Conservation (phyloP, 1,284 basidiomycete species). For the Schizophyllum commune region DNA sequence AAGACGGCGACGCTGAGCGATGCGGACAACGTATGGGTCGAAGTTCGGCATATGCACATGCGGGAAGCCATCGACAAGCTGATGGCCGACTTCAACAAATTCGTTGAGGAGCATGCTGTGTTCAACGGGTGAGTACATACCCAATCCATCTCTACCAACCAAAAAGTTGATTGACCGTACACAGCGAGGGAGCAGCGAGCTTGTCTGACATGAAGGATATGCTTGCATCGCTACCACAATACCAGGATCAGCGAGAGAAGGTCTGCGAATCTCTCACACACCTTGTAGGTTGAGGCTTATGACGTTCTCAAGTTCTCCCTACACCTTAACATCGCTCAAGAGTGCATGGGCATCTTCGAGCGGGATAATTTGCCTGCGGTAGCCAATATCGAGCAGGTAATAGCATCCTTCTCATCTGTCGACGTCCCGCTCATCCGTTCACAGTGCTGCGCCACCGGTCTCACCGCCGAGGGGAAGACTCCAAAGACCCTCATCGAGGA, state of each 20-base stretch:
- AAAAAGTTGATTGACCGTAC: slow-evolving; percentile 4
- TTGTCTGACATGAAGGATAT: slow-evolving; percentile 99
- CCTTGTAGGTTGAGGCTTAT: not conserved
- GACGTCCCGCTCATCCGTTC: slow-evolving; percentile 4
- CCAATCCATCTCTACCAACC: not conserved
- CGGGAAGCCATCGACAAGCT: slow-evolving; percentile 96
- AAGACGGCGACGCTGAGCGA: slow-evolving; percentile 82
- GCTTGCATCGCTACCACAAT: slow-evolving; percentile 92
- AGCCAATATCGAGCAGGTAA: slow-evolving; percentile 90
- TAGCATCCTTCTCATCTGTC: slow-evolving; percentile 11
- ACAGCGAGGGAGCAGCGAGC: slow-evolving; percentile 73
- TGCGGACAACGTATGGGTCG: slow-evolving; percentile 85
- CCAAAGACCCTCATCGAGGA: slow-evolving; percentile 95
- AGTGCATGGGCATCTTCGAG: slow-evolving; percentile 94
- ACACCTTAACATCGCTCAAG: slow-evolving; percentile 96
- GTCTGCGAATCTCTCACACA: slow-evolving; percentile 25
- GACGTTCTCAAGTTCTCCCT: slow-evolving; percentile 69
- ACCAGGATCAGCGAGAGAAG: slow-evolving; percentile 93
- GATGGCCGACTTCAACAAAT: slow-evolving; percentile 91
- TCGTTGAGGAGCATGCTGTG: slow-evolving; percentile 88
- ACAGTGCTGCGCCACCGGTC: slow-evolving; percentile 86
- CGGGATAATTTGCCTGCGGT: slow-evolving; percentile 79
- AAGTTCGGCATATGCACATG: slow-evolving; percentile 96
- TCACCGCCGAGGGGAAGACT: slow-evolving; percentile 82
- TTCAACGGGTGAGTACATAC: slow-evolving; percentile 64